These are phyloP conservation scores for Eutrema yunnanense DNA, from an alignment of 345 rosid genomes.

Conservation along the genomic window DNA sequence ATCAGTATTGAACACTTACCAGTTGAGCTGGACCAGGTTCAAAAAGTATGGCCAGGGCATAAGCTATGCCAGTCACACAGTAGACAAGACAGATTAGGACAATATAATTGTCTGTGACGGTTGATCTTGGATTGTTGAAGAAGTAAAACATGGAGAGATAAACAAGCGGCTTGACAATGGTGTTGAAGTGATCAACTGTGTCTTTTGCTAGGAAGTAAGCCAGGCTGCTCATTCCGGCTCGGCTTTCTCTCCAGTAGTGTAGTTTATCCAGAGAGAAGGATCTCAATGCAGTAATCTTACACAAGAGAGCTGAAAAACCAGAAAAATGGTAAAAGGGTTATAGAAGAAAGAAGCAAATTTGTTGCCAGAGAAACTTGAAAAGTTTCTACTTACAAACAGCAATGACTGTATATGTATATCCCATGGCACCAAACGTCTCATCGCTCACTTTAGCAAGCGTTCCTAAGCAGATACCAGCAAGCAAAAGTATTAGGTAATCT, in stretches of 20 bases:
- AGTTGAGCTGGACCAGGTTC: conserved; percentile 94
- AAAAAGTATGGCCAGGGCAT: conserved; percentile 62
- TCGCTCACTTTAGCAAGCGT: conserved; percentile 95
- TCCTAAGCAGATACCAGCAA: conserved; percentile 98
- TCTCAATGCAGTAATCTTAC: conserved; percentile 92
- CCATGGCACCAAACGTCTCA: conserved; percentile 90
- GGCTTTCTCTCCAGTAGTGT: conserved; percentile 92
- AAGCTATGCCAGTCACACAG: conserved; percentile 94
- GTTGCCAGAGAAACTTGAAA: not conserved
- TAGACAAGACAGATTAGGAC: conserved; percentile 84
- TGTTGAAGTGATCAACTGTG: conserved; percentile 87
- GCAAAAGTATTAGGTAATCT: conserved; percentile 78
- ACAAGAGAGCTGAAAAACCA: conserved; percentile 67
- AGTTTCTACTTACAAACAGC: conserved; percentile 82
- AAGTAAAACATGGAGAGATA: conserved; percentile 96
- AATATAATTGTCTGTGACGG: conserved; percentile 62
- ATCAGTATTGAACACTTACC: conserved; percentile 41
- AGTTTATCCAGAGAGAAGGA: conserved; percentile 84
- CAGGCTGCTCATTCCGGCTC: conserved; percentile 94
- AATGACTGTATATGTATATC: conserved; percentile 90
- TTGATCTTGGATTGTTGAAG: conserved; percentile 95
- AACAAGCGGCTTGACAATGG: conserved; percentile 78
- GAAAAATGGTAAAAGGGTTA: not conserved
- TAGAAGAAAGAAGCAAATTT: conserved; percentile 1
- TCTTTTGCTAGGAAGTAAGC: conserved; percentile 93